phyloP scores from a whole-genome alignment of 805 yeast genomes.

The Starmerella stellata region DNA sequence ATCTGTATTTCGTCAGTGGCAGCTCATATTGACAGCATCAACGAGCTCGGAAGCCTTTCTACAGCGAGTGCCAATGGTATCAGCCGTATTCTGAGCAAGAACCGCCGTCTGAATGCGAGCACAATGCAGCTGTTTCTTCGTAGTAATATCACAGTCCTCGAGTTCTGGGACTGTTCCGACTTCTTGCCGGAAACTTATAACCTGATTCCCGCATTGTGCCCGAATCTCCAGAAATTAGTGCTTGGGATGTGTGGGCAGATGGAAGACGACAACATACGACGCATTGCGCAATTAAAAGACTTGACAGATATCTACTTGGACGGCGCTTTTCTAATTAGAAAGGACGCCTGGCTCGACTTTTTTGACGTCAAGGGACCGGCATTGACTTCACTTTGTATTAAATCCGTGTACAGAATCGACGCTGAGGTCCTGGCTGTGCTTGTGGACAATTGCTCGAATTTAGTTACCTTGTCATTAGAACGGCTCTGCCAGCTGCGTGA shows the following conservation, averaged over 20 bases:
- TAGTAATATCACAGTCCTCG: slow-evolving; percentile 36
- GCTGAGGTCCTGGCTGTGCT: slow-evolving; percentile 46
- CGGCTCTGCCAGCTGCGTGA: slow-evolving; percentile 56
- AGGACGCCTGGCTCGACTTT: slow-evolving; percentile 56
- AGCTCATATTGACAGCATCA: slow-evolving; percentile 51
- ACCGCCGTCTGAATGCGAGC: slow-evolving; percentile 55
- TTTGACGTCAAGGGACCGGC: slow-evolving; percentile 41
- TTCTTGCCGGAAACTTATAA: slow-evolving; percentile 46
- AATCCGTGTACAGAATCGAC: slow-evolving; percentile 70
- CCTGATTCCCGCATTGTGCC: slow-evolving; percentile 62
- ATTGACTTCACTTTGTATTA: slow-evolving; percentile 41
- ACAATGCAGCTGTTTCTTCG: slow-evolving; percentile 61
- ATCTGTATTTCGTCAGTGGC: slow-evolving; percentile 55
- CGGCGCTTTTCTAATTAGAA: slow-evolving; percentile 78
- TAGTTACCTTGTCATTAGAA: slow-evolving; percentile 43
- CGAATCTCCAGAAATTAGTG: slow-evolving; percentile 45
- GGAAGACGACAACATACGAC: slow-evolving; percentile 53
- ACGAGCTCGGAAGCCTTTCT: slow-evolving; percentile 77
- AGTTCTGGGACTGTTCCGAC: slow-evolving; percentile 86
- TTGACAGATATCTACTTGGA: slow-evolving; percentile 47
- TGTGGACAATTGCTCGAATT: slow-evolving; percentile 36
- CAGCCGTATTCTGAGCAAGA: slow-evolving; percentile 58
- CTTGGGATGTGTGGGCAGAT: slow-evolving; percentile 87
- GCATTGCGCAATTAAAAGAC: slow-evolving; percentile 38
- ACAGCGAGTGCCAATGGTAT: slow-evolving; percentile 49